Evolutionary conservation across 768 basidiomycete species (phyloP), one percentile per base, ranked within the genome.

Genomic region (Scleroderma bovista): DNA sequence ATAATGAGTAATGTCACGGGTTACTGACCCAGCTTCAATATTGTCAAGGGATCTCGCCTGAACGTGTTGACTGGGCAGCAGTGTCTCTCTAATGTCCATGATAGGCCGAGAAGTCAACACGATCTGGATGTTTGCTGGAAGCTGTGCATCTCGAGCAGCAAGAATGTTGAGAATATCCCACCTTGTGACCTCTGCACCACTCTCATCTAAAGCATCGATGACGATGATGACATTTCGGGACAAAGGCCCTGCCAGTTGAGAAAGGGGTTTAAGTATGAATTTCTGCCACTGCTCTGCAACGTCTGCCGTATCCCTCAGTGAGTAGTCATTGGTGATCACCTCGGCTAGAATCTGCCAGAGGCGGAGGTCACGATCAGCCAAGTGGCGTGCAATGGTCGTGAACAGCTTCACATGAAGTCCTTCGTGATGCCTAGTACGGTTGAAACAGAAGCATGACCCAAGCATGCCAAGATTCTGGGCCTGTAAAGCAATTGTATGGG

Each of bases 171-270:
- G 10, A 17, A 40, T 36, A n/a, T 36, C 6, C n/a, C 13, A 3
- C n/a, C 34, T 5, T 5, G 13, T 36, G 13, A 13, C n/a, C 15
- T 40, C 39, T 6, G 7, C 17, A 11, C 49, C 51, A 37, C 54
- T 57, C 41, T 54, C 58, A 20, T 60, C 57, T 24, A 63, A 33
- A 2, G 48, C 64, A 39, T 67, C 65, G 22, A 65, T 57, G 38
- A 66, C 50, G 12, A 63, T 49, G 5, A 63, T 33, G 16, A 66
- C 54, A 23, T 60, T 63, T 11, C 54, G 56, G 16, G 55, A 31
- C 19, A 53, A 50, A 3, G 48, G 44, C 24, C 3, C 17, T 11
- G 24, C 34, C 16, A 52, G 10, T 12, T 47, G 40, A 16, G 15
- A 1, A 2, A 48, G 36, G 1, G 61, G 54, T 19, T 46, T 38